These are phyloP conservation scores for Penicillium paxilli DNA, from an alignment of 495 filamentous ascomycete genomes.

Conservation along the genomic window DNA sequence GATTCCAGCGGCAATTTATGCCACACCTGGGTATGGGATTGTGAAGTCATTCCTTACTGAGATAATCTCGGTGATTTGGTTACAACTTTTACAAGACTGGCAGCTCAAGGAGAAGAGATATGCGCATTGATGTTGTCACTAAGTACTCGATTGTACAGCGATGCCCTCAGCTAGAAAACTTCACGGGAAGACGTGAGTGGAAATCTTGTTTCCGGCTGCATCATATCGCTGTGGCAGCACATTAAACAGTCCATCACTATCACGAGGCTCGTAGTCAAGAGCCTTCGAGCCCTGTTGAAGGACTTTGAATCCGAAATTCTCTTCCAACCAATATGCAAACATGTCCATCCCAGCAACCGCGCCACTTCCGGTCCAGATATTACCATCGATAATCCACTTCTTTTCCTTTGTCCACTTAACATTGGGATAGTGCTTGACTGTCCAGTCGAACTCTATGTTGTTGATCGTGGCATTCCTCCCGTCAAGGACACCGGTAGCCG, in stretches of 20 bases:
- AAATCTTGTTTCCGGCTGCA: slow-evolving; percentile 18
- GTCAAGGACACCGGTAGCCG: slow-evolving; percentile 15
- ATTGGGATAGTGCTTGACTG: slow-evolving; percentile 18
- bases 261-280: slow-evolving; percentile 20
- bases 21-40: too few relatives aligned
- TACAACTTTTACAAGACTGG: too few relatives aligned
- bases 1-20: too few relatives aligned
- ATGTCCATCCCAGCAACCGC: slow-evolving; percentile 41
- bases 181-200: slow-evolving; percentile 26
- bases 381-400: slow-evolving; percentile 37
- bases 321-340: slow-evolving; percentile 28
- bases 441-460: slow-evolving; percentile 19
- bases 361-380: slow-evolving; percentile 36
- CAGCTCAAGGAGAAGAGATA: too few relatives aligned
- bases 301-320: slow-evolving; percentile 23
- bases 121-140: too few relatives aligned
- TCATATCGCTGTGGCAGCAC: slow-evolving; percentile 15
- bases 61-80: too few relatives aligned
- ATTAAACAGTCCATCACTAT: slow-evolving; percentile 12
- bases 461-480: slow-evolving; percentile 34
- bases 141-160: too few relatives aligned
- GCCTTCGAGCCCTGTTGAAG: slow-evolving; percentile 9
- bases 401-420: slow-evolving; percentile 33
- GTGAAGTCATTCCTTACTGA: too few relatives aligned
- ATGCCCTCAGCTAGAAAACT: too few relatives aligned